Percentiles rank a stretch among this genome's conserved stretches.
Conservation (phyloP, 805 yeast genomes). For the Metschnikowia shivogae region DNA sequence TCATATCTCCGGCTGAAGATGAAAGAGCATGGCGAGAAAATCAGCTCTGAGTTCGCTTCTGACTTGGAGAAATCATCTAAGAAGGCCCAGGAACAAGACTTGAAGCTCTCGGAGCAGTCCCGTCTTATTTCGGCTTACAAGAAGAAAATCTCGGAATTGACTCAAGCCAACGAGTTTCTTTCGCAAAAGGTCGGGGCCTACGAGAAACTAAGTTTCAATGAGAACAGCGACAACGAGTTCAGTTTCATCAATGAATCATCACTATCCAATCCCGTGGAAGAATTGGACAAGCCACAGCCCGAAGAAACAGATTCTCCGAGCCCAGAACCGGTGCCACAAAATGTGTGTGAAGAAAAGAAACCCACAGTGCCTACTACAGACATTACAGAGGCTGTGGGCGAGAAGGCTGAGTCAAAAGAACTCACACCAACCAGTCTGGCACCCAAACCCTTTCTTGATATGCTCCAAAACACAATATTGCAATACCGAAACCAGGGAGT, state of each 20-base stretch:
- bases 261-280: constrained; percentile 1
- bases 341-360: not conserved
- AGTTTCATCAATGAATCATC: constrained; percentile 1
- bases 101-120: constrained; percentile 9
- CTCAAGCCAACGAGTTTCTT: constrained; percentile 4
- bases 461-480: constrained; percentile 5
- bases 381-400: not conserved
- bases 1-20: constrained; percentile 7
- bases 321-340: too few relatives aligned
- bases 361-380: not conserved
- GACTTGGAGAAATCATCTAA: constrained; percentile 8
- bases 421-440: not conserved
- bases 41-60: constrained; percentile 3
- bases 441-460: constrained; percentile 4
- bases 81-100: constrained; percentile 7
- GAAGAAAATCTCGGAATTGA: constrained; percentile 7
- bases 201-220: not conserved
- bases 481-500: constrained; percentile 14
- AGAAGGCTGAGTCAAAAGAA: not conserved
- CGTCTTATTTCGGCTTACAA: constrained; percentile 9
- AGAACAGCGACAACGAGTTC: constrained; percentile 3
- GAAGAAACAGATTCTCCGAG: not conserved
- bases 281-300: not conserved
- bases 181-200: not conserved
- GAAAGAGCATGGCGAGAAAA: constrained; percentile 7